Conservation (phyloP, 305 asterid species). For the Fraxinus sp. region DNA sequence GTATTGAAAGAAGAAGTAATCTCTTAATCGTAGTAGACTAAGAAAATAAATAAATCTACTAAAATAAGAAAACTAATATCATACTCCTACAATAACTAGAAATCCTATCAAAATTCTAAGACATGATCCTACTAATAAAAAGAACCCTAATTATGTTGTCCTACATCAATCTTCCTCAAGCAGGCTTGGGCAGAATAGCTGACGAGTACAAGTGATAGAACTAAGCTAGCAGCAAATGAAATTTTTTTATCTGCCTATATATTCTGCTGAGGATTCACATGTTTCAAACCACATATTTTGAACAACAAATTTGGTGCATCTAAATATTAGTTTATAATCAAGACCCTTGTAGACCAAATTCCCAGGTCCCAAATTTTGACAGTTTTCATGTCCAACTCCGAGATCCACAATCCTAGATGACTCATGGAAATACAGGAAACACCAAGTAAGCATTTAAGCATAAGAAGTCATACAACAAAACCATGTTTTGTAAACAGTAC, state of each 20-base stretch:
- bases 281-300: background rate
- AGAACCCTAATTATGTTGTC: background rate
- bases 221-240: background rate
- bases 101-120: background rate
- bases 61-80: background rate
- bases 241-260: background rate
- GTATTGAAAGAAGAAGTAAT: background rate
- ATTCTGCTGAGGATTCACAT: background rate
- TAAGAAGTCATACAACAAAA: background rate
- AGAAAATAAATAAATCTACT: background rate
- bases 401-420: background rate
- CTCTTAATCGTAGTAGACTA: background rate
- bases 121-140: background rate
- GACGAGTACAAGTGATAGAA: background rate
- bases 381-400: background rate
- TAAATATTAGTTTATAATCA: background rate
- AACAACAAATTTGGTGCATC: background rate
- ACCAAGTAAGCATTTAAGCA: background rate
- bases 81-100: background rate
- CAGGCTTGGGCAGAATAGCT: background rate
- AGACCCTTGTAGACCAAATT: background rate
- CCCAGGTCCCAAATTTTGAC: background rate
- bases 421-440: background rate
- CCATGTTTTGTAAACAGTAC: background rate
- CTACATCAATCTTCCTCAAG: background rate